phyloP scores from a whole-genome alignment of 2,329 filamentous ascomycete genomes.

The Alternaria arbusti region DNA sequence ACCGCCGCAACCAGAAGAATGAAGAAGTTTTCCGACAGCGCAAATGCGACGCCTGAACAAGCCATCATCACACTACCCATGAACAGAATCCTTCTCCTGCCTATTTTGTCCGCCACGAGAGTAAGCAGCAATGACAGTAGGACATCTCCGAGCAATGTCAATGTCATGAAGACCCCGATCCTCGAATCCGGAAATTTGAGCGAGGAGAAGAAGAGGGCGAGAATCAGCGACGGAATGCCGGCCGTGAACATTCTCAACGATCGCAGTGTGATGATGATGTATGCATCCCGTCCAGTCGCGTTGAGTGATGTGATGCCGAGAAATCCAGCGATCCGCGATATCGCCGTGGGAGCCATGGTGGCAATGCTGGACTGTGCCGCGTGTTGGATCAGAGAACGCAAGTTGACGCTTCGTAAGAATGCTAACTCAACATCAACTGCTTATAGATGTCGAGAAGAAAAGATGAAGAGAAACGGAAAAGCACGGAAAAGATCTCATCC shows the following conservation, averaged over 20 bases:
- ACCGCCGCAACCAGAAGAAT: slow-evolving; percentile 46
- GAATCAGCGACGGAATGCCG: slow-evolving; percentile 47
- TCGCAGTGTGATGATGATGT: slow-evolving; percentile 52
- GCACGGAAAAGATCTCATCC: slow-evolving; percentile 6
- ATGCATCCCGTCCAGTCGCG: slow-evolving; percentile 45
- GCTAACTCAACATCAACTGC: background rate
- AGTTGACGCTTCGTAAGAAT: background rate
- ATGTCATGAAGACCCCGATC: slow-evolving; percentile 51
- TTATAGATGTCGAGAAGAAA: slow-evolving; percentile 3
- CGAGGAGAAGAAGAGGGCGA: slow-evolving; percentile 48
- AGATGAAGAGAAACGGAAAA: slow-evolving; percentile 14
- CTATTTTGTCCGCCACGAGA: slow-evolving; percentile 48
- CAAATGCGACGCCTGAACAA: slow-evolving; percentile 44
- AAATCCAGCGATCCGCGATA: slow-evolving; percentile 33
- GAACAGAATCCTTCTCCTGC: slow-evolving; percentile 44
- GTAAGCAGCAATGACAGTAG: slow-evolving; percentile 45
- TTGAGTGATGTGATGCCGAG: slow-evolving; percentile 42
- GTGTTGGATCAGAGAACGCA: background rate
- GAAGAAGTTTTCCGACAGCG: slow-evolving; percentile 47
- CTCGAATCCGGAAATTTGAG: slow-evolving; percentile 43
- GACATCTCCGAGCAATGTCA: slow-evolving; percentile 50
- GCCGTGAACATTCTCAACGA: slow-evolving; percentile 45
- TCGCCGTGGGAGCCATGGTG: slow-evolving; percentile 25
- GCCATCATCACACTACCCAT: slow-evolving; percentile 47
- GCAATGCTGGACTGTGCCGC: background rate